Evolutionary conservation across 139 green algal species (phyloP).

Genomic region (Ulvella scutata): DNA sequence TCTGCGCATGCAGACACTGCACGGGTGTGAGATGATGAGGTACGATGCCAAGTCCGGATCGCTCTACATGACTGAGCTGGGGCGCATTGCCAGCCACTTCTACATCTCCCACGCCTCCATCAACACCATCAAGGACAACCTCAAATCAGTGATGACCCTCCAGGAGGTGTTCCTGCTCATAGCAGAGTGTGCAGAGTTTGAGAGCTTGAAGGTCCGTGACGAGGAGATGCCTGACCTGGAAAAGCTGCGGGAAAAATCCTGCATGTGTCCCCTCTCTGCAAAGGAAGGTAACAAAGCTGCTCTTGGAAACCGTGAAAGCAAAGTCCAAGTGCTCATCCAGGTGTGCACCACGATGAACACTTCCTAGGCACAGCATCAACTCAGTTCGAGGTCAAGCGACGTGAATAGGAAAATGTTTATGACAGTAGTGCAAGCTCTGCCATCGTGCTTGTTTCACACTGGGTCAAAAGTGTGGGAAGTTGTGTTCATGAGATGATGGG

Average conservation of each 20-base stretch:
- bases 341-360: no score
- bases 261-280: no score
- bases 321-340: constrained; percentile 80
- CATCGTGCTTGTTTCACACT: neutral
- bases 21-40: constrained; percentile 69
- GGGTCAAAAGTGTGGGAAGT: no score
- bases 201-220: constrained; percentile 81
- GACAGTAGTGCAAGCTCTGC: no score
- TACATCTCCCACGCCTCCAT: constrained; percentile 73
- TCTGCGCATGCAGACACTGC: constrained; percentile 19
- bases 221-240: constrained; percentile 91
- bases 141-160: constrained; percentile 34
- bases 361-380: no score
- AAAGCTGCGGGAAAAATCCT: constrained; percentile 29
- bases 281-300: constrained; percentile 57
- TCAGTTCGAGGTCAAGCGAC: no score
- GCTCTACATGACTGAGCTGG: constrained; percentile 78
- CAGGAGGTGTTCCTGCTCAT: constrained; percentile 67
- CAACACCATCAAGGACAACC: constrained; percentile 49
- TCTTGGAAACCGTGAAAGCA: constrained; percentile 71
- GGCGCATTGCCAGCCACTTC: constrained; percentile 74
- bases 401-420: no score
- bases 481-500: neutral
- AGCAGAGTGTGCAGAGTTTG: constrained; percentile 78
- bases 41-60: constrained; percentile 47